Evolutionary conservation across 345 rosid species (phyloP).

Genomic region (Gynandropsis gynandra): DNA sequence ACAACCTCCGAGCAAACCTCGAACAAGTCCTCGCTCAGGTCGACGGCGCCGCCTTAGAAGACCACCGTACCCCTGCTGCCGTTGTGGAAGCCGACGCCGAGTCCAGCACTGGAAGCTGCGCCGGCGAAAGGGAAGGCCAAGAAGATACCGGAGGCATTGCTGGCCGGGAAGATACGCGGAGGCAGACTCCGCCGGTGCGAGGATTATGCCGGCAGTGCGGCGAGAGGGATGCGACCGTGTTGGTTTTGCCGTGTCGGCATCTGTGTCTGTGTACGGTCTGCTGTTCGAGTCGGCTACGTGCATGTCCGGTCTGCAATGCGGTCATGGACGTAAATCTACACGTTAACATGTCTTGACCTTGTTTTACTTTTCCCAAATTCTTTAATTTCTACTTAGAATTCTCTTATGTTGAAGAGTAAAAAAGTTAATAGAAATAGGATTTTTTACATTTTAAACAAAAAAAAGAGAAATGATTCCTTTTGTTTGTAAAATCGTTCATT

Average conservation of each 20-base stretch:
- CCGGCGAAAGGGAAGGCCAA: conserved; percentile 14
- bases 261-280: conserved; percentile 68
- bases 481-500: conserved; percentile 4
- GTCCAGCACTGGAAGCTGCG: conserved; percentile 64
- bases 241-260: conserved; percentile 85
- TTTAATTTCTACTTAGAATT: background rate
- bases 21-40: conserved; percentile 58
- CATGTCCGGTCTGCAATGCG: conserved; percentile 47
- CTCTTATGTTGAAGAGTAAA: conserved; percentile 20
- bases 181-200: background rate
- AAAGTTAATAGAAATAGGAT: conserved; percentile 45
- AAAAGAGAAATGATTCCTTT: conserved; percentile 2
- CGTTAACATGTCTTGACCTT: conserved; percentile 51
- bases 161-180: too few species aligned
- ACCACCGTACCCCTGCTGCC: conserved; percentile 11
- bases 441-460: conserved; percentile 1
- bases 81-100: conserved; percentile 42
- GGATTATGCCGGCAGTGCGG: conserved; percentile 51
- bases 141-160: too few species aligned
- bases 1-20: conserved; percentile 48
- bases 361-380: background rate
- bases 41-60: conserved; percentile 37
- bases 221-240: conserved; percentile 50
- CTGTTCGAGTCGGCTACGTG: conserved; percentile 42
- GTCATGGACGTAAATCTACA: conserved; percentile 53